phyloP scores from a whole-genome alignment of 345 rosid genomes.

The Aethionema arabicum region DNA sequence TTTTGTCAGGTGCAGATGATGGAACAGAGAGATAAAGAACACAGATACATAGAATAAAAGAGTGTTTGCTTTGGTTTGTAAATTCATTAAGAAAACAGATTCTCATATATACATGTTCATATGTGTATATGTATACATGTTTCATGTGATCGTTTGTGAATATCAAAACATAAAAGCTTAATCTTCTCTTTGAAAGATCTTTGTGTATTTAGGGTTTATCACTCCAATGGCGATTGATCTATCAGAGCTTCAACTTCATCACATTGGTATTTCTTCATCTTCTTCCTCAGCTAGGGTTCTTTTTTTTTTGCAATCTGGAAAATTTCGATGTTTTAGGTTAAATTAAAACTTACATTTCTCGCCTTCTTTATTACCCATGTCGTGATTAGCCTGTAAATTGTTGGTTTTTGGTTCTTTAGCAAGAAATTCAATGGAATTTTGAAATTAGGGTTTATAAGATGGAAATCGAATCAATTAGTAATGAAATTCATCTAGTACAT shows the following conservation, averaged over 20 bases:
- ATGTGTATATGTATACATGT: conserved; percentile 1
- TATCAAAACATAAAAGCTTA: conserved; percentile 12
- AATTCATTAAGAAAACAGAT: not conserved
- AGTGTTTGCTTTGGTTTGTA: conserved; percentile 21
- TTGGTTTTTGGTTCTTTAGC: not conserved
- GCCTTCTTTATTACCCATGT: not conserved
- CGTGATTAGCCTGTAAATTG: too few species aligned
- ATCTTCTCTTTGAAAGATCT: not conserved
- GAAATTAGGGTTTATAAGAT: not conserved
- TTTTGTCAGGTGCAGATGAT: conserved; percentile 20
- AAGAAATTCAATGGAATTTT: not conserved
- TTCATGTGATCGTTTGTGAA: conserved; percentile 21
- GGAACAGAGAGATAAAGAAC: conserved; percentile 26
- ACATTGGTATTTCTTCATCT: too few species aligned
- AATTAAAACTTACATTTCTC: not conserved
- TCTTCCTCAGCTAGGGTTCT: not conserved
- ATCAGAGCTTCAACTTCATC: not conserved
- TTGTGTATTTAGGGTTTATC: not conserved
- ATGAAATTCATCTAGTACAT: conserved; percentile 8
- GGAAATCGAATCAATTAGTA: not conserved
- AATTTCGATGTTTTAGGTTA: not conserved
- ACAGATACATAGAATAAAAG: not conserved
- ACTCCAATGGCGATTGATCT: not conserved
- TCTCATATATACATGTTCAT: not conserved
- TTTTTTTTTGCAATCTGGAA: not conserved